These are phyloP conservation scores for Cordyceps militaris DNA, from an alignment of 2,329 filamentous ascomycete genomes.

Conservation along the genomic window DNA sequence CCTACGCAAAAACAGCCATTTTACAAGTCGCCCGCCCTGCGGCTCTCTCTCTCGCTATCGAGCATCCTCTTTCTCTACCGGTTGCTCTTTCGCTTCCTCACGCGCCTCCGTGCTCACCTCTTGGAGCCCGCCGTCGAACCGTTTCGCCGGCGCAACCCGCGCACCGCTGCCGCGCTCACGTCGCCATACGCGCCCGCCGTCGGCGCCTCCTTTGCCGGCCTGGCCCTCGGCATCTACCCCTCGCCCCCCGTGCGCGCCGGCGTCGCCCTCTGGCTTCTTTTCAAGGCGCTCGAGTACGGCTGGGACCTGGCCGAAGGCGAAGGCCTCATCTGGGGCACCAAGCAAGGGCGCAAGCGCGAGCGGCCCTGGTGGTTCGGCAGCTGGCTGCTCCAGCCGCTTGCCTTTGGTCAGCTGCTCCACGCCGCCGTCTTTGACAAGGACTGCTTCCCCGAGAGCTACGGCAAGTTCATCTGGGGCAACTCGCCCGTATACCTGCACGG, in stretches of 20 bases:
- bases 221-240: slow-evolving; percentile 72
- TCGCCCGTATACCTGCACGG: slow-evolving; percentile 73
- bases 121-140: slow-evolving; percentile 72
- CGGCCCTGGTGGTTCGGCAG: slow-evolving; percentile 78
- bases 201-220: slow-evolving; percentile 81
- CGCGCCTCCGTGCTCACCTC: slow-evolving; percentile 68
- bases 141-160: slow-evolving; percentile 77
- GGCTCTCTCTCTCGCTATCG: slow-evolving; percentile 76
- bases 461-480: slow-evolving; percentile 56
- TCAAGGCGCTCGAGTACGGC: slow-evolving; percentile 74
- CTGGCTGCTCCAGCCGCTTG: slow-evolving; percentile 72
- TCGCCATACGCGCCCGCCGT: slow-evolving; percentile 79
- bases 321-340: slow-evolving; percentile 57
- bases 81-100: slow-evolving; percentile 83
- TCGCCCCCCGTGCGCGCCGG: slow-evolving; percentile 61
- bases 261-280: slow-evolving; percentile 73
- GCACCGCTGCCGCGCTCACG: slow-evolving; percentile 65
- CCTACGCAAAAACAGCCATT: slow-evolving; percentile 43
- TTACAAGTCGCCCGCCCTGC: slow-evolving; percentile 61
- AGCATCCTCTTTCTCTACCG: slow-evolving; percentile 83
- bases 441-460: slow-evolving; percentile 47
- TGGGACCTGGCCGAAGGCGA: slow-evolving; percentile 79
- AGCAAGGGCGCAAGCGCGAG: slow-evolving; percentile 45
- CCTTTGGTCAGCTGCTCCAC: slow-evolving; percentile 69
- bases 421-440: slow-evolving; percentile 72